Percentiles rank a stretch among this genome's conserved stretches.
Conservation (phyloP, 352 stramenopile genomes). For the Pythium phragmitis region DNA sequence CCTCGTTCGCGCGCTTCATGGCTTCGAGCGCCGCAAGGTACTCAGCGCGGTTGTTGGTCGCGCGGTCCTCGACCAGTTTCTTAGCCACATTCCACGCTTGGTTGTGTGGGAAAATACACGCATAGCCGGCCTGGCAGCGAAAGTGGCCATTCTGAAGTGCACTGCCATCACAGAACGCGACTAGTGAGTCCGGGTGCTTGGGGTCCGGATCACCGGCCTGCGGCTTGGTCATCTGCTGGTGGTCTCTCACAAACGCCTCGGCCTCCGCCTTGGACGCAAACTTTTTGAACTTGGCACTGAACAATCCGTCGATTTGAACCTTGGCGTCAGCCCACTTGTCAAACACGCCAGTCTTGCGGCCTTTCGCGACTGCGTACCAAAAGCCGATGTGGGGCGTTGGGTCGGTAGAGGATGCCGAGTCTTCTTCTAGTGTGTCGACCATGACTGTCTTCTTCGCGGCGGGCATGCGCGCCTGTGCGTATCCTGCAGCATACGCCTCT, state of each 20-base stretch:
- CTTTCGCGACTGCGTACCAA: slow-evolving; percentile 58
- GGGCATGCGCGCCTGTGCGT: slow-evolving; percentile 8
- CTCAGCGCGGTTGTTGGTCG: slow-evolving; percentile 29
- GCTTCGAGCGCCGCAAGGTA: slow-evolving; percentile 48
- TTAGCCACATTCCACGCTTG: slow-evolving; percentile 58
- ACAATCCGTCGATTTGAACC: slow-evolving; percentile 48
- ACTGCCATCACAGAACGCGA: slow-evolving; percentile 81
- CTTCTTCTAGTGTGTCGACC: not conserved
- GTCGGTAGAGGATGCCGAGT: not conserved
- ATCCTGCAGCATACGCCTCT: slow-evolving; percentile 28
- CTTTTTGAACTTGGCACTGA: slow-evolving; percentile 57
- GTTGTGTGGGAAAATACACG: slow-evolving; percentile 74
- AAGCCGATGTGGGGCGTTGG: slow-evolving; percentile 1
- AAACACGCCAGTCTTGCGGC: slow-evolving; percentile 51
- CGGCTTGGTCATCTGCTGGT: slow-evolving; percentile 8
- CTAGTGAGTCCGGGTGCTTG: slow-evolving; percentile 45
- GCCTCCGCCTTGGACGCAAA: slow-evolving; percentile 48
- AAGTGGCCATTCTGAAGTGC: slow-evolving; percentile 59
- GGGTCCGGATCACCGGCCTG: slow-evolving; percentile 39
- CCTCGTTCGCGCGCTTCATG: slow-evolving; percentile 64
- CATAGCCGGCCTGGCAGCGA: slow-evolving; percentile 57
- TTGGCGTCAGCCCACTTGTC: slow-evolving; percentile 54
- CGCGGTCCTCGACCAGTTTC: slow-evolving; percentile 25
- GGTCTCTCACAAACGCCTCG: slow-evolving; percentile 45
- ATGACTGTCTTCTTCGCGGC: not conserved